Evolutionary conservation across 371 early-diverging fungal genomes (phyloP), one percentile per base, ranked within the genome.

Genomic region (Rhizopus sp.): DNA sequence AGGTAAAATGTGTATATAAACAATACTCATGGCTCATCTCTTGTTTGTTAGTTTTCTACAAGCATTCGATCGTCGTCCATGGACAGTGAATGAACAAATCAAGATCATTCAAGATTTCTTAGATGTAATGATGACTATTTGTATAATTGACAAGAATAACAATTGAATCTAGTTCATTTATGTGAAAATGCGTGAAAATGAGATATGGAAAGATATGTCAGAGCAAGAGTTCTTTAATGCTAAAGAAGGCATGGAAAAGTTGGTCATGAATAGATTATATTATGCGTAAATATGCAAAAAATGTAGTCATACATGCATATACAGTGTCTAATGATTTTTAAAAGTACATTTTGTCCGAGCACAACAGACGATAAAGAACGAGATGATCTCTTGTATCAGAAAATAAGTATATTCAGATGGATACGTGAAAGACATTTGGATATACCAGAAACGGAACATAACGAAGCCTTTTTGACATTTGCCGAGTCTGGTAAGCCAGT

Each of bases 231-330:
- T 88, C 69, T 91, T 88, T 50, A 88, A 88, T 78, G 86, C 89
- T 5, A 81, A 84, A 40, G 93, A 93, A 69, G 93, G 92, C n/a
- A 88, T 93, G 84, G 93, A 93, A 55, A 92, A 93, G 54, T 80
- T 92, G 17, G 85, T 92, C n/a, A 93, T 91, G 93, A 93, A 89
- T 68, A 70, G 89, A 7, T 68, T 79, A 12, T 69, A 84, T 77
- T 82, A 78, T 62, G 81, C 68, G 70, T 64, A 57, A 58, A 65
- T 48, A 30, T 39, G n/a, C 23, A 17, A 7, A 32, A 12, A 35
- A 31, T 45, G 40, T n/a, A 4, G 34, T 3, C 23, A 46, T 29
- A 29, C 13, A 16, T 9, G 6, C 13, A 39, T n/a, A 37, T 16
- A 12, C 23, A 32, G 7, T 9, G 6, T 6, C 23, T 46, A 16